phyloP scores from a whole-genome alignment of 305 asterid genomes.

The Coffea humblotiana region DNA sequence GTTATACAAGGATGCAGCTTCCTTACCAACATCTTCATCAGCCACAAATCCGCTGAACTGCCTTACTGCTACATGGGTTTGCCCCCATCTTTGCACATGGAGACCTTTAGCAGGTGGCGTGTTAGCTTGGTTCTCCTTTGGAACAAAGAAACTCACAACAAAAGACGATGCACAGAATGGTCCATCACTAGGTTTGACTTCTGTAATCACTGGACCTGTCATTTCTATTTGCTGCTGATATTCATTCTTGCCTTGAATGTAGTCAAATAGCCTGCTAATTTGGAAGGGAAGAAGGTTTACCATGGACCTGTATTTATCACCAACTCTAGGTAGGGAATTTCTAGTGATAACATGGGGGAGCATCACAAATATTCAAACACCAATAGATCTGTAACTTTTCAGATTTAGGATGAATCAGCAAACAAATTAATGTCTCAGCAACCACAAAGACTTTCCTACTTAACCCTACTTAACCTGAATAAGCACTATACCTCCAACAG shows the following conservation, averaged over 20 bases:
- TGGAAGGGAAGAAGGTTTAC: background rate
- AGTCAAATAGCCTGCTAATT: slow-evolving; percentile 57
- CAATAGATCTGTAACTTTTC: too few relatives aligned
- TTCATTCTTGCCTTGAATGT: slow-evolving; percentile 76
- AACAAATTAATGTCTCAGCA: background rate
- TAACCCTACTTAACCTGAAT: background rate
- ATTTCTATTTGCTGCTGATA: slow-evolving; percentile 65
- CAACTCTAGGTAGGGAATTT: background rate
- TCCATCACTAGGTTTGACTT: slow-evolving; percentile 83
- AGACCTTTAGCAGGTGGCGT: slow-evolving; percentile 70
- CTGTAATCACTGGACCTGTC: slow-evolving; percentile 72
- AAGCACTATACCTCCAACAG: background rate
- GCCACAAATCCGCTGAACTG: slow-evolving; percentile 69
- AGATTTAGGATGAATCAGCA: background rate
- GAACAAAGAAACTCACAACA: slow-evolving; percentile 62
- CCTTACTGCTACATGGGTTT: slow-evolving; percentile 53
- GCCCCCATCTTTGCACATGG: slow-evolving; percentile 63
- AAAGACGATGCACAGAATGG: slow-evolving; percentile 74
- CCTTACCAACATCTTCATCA: slow-evolving; percentile 53
- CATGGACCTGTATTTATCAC: background rate
- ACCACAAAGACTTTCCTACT: background rate
- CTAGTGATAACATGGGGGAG: background rate
- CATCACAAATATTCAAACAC: background rate
- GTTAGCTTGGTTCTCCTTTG: slow-evolving; percentile 59
- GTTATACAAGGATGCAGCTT: slow-evolving; percentile 62